Evolutionary conservation across 495 filamentous ascomycete species (phyloP).

Genomic region (Aspergillus biplanus): DNA sequence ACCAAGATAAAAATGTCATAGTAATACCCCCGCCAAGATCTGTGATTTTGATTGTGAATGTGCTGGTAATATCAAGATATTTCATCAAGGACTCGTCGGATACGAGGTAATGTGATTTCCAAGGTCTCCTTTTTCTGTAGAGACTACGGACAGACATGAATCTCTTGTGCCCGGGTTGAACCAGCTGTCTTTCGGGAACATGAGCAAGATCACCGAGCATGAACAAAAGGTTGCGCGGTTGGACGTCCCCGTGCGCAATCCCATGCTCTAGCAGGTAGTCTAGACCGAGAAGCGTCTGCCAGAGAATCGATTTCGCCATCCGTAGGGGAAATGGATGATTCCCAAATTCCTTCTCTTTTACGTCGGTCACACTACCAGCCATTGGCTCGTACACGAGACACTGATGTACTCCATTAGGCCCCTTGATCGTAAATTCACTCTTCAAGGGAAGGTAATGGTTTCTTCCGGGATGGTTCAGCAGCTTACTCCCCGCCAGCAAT

Average conservation of each 20-base stretch:
- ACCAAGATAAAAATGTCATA: slow-evolving; percentile 11
- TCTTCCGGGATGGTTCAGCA: neutral
- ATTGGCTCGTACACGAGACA: slow-evolving; percentile 5
- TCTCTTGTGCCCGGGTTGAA: neutral
- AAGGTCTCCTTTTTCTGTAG: neutral
- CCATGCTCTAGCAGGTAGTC: slow-evolving; percentile 42
- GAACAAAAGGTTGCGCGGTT: slow-evolving; percentile 45
- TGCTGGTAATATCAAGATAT: slow-evolving; percentile 22
- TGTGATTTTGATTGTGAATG: slow-evolving; percentile 39
- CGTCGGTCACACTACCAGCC: slow-evolving; percentile 8
- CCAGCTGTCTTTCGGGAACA: neutral
- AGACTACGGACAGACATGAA: neutral
- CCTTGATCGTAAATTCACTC: neutral
- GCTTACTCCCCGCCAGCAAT: neutral
- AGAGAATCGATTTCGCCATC: slow-evolving; percentile 41
- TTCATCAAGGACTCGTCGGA: slow-evolving; percentile 30
- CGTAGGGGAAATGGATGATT: slow-evolving; percentile 11
- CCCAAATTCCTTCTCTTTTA: slow-evolving; percentile 4
- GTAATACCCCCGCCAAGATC: slow-evolving; percentile 43
- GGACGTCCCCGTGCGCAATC: slow-evolving; percentile 45
- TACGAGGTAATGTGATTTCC: slow-evolving; percentile 40
- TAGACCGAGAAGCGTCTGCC: slow-evolving; percentile 40
- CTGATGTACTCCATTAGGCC: slow-evolving; percentile 6
- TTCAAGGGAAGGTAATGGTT: slow-evolving; percentile 7
- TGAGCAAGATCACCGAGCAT: slow-evolving; percentile 21